A percentile compares a stretch with the other conserved stretches of the same genome.
Evolutionary conservation across 768 basidiomycete genomes (phyloP).

Genomic region (Termitomyces sp.): DNA sequence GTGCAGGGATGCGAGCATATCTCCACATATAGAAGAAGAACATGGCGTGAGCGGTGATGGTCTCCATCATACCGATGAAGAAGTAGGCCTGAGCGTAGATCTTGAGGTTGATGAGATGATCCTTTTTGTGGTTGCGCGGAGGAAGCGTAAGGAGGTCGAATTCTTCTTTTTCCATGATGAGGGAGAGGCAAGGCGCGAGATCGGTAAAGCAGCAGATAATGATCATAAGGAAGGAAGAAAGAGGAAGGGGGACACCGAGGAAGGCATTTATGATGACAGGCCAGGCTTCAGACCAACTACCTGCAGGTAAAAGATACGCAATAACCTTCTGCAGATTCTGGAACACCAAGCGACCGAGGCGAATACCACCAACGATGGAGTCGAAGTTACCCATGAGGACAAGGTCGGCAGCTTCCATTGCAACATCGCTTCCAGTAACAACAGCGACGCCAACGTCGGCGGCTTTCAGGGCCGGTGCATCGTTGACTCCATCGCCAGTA

Average conservation of each 20-base stretch:
- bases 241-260: not conserved
- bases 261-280: not conserved
- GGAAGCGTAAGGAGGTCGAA: not conserved
- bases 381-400: not conserved
- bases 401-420: not conserved
- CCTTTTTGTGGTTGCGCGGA: not conserved
- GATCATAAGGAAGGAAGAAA: not conserved
- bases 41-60: not conserved
- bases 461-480: not conserved
- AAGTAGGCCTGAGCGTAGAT: not conserved
- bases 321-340: not conserved
- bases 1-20: not conserved
- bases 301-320: not conserved
- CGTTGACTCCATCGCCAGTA: not conserved
- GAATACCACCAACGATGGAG: not conserved
- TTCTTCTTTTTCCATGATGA: not conserved
- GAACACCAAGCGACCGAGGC: not conserved
- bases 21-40: not conserved
- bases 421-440: not conserved
- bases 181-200: not conserved
- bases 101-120: not conserved
- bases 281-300: not conserved
- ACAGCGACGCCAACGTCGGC: not conserved
- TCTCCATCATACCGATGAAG: not conserved
- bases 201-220: not conserved